Evolutionary conservation across 2,329 filamentous ascomycete species (phyloP).

Genomic region (Cercospora beticola): DNA sequence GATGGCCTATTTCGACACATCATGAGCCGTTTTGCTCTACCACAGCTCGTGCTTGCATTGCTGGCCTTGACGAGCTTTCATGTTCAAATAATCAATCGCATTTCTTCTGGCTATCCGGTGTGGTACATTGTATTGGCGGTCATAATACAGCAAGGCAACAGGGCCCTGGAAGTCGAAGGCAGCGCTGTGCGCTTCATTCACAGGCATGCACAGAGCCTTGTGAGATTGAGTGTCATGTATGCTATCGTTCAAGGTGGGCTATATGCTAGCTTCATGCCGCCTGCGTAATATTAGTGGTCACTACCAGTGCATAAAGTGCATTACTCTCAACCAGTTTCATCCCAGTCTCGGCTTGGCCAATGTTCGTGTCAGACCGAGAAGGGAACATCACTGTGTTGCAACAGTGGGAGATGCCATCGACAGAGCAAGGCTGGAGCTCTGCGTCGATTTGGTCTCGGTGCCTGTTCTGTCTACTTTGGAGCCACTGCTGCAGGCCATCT

Average conservation of each 20-base stretch:
- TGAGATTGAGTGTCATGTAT: slow-evolving; percentile 77
- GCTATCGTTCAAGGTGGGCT: slow-evolving; percentile 76
- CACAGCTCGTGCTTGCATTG: slow-evolving; percentile 69
- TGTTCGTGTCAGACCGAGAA: background rate
- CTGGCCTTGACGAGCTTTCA: slow-evolving; percentile 80
- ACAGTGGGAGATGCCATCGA: background rate
- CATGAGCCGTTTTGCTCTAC: slow-evolving; percentile 62
- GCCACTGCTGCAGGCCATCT: background rate
- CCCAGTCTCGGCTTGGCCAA: background rate
- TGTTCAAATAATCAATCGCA: slow-evolving; percentile 87
- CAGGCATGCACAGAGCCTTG: slow-evolving; percentile 40
- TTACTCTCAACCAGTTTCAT: background rate
- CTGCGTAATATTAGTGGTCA: slow-evolving; percentile 53
- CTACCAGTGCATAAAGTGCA: background rate
- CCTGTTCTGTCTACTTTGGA: background rate
- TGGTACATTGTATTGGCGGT: slow-evolving; percentile 83
- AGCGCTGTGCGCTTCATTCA: slow-evolving; percentile 4
- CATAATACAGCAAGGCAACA: slow-evolving; percentile 28
- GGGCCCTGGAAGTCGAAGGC: background rate
- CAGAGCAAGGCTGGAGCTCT: background rate
- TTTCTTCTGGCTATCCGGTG: slow-evolving; percentile 82
- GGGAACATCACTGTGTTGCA: background rate
- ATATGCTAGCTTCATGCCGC: slow-evolving; percentile 88
- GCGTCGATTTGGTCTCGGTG: background rate
- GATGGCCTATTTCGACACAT: slow-evolving; percentile 22